Base-by-base conservation (phyloP, 306 rosid genomes). In the Acacia crassicarpa region DNA sequence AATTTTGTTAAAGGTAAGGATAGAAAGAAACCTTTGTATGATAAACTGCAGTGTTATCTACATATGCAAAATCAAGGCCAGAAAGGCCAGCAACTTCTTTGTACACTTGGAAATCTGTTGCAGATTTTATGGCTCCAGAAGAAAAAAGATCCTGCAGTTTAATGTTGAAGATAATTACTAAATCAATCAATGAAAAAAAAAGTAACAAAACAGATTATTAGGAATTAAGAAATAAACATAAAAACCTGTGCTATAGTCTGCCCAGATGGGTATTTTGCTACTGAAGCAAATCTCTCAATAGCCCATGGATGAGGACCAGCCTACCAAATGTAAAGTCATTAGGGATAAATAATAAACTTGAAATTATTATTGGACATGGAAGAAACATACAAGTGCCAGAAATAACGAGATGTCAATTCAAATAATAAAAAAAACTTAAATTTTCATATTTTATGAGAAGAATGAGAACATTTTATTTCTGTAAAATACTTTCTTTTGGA, bases 281-380 rank as follows among this genome's bases (percentile, higher is more conserved):
- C 95, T 56, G 66, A 74, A 19, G 99, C 99, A 82, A 84, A 95
- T 77, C 81, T 92, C 84, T 95, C 99, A 72, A 93, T 86, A 83
- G 98, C 94, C 97, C 97, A 92, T 35, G 99, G 94, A 90, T 89
- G 85, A 73, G 98, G 93, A 86, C 98, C 98, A 81, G 97, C 94
- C 98, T 93, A 82, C 79, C 32, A 86, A 72, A 92, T 33, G 75
- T 83, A 80, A 65, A 74, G 84, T 70, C 70, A 51, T 44, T 75
- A 80, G 46, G 43, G 70, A 80, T 72, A 78, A 49, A 23, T 53
- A 69, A 77, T 75, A 76, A 49, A 23, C 49, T 45, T 23, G 15
- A 63, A 74, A 11, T 84, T 76, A 77, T 70, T 66, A 35, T 79
- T 14, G 72, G 82, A 78, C 82, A 51, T 30, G 1, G 8, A 45